Conservation (phyloP, 495 filamentous ascomycete species). For the Penicillium longicatenatum region DNA sequence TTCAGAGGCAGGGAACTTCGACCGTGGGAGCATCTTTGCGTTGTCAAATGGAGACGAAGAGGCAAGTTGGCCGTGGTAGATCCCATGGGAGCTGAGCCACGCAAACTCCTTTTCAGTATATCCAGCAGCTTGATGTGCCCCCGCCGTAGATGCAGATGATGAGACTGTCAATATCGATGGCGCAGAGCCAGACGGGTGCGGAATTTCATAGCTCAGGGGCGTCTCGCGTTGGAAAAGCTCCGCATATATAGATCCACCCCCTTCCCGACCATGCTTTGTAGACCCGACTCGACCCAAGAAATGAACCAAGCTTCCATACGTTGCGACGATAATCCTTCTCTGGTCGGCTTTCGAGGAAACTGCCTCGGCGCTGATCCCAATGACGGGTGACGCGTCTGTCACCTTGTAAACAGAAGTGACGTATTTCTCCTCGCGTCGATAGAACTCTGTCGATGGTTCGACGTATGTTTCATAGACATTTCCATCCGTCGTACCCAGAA, state of each 20-base stretch:
- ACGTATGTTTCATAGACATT: conserved; percentile 96
- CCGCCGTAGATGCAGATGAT: conserved; percentile 58
- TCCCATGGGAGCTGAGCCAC: conserved; percentile 85
- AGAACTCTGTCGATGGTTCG: conserved; percentile 90
- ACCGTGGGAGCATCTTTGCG: conserved; percentile 72
- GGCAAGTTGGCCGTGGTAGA: conserved; percentile 78
- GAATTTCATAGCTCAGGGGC: conserved; percentile 69
- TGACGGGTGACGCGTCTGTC: conserved; percentile 72
- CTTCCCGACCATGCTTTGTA: conserved; percentile 67
- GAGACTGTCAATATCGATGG: conserved; percentile 71
- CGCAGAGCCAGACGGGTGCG: conserved; percentile 52
- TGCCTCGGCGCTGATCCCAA: conserved; percentile 78
- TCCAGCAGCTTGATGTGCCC: conserved; percentile 44
- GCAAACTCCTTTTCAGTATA: conserved; percentile 74
- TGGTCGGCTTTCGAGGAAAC: conserved; percentile 67
- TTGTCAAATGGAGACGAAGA: conserved; percentile 61
- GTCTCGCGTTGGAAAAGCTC: conserved; percentile 87
- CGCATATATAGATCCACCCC: conserved; percentile 77
- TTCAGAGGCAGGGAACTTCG: conserved; percentile 68
- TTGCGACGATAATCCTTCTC: conserved; percentile 75
- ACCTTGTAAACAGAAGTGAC: conserved; percentile 76
- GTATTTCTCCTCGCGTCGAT: conserved; percentile 91
- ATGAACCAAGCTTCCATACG: conserved; percentile 72
- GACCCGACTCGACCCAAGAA: conserved; percentile 71
- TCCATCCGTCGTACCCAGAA: conserved; percentile 87